Evolutionary conservation across 495 filamentous ascomycete species (phyloP).

Genomic region (Aspergillus baeticus): DNA sequence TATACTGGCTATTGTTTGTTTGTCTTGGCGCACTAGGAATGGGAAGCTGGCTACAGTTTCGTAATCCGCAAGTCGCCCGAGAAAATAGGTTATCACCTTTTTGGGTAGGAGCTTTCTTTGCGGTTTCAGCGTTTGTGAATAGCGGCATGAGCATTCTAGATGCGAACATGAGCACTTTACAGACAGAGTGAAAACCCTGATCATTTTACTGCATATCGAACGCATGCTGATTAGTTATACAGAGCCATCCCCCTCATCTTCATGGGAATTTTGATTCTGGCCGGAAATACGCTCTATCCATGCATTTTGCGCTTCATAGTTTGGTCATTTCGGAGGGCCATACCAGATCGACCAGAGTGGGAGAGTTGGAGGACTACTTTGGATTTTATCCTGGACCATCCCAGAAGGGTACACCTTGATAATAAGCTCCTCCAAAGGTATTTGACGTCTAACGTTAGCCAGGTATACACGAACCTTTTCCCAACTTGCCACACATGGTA

Average conservation of each 20-base stretch:
- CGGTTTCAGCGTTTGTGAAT: conserved; percentile 78
- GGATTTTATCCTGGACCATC: conserved; percentile 78
- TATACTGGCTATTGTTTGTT: conserved; percentile 74
- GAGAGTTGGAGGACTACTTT: conserved; percentile 61
- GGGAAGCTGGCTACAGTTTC: conserved; percentile 66
- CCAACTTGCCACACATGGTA: conserved; percentile 77
- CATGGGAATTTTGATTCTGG: conserved; percentile 74
- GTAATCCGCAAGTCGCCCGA: conserved; percentile 54
- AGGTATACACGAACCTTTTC: conserved; percentile 78
- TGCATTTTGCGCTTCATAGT: conserved; percentile 74
- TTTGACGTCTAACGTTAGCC: neutral
- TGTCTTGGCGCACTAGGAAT: conserved; percentile 68
- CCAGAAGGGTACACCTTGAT: conserved; percentile 53
- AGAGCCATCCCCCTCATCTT: conserved; percentile 68
- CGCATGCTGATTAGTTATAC: conserved; percentile 12
- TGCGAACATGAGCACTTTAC: conserved; percentile 65
- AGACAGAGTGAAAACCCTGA: conserved; percentile 29
- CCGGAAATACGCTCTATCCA: conserved; percentile 80
- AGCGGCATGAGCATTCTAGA: conserved; percentile 84
- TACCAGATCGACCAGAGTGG: conserved; percentile 44
- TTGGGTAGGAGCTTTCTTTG: conserved; percentile 47
- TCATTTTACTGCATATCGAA: neutral
- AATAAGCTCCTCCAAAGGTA: neutral
- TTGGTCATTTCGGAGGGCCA: conserved; percentile 56
- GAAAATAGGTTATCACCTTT: conserved; percentile 70